Base-by-base conservation (phyloP, 805 yeast genomes). In the Diddensiella santjacobensis region DNA sequence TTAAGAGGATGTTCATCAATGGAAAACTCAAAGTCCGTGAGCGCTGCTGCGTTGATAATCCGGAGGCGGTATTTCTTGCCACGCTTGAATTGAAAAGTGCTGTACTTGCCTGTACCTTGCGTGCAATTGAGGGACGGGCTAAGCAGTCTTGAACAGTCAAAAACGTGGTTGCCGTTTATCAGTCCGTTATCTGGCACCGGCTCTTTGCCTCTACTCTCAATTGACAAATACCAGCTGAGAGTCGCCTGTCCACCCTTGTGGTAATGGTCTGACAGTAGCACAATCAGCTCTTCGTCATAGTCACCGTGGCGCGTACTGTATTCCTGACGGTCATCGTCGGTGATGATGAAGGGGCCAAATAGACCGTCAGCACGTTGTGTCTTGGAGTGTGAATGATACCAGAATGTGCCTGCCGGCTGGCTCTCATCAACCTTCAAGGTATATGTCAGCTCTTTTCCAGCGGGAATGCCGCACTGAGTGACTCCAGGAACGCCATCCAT, bases 361-460 rank as follows among this genome's bases (percentile, higher is more conserved):
- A 78, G 55, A 0, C 81, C 81, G 50, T 74, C 77, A 30, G 72
- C 66, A 41, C 71, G 65, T 54, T 77, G 78, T 1, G 73, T 71
- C 3, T 67, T 58, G 43, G 62, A 63, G 47, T 78, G 83, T 2
- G 79, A 70, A 52, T 78, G 83, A 58, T 76, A 78, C 83, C 83
- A 78, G 44, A 61, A 73, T 0, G 80, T 71, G 0, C 83, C 83
- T 13, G 65, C 55, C 45, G 73, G 77, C 31, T 26, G 31, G 4
- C 23, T 15, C 37, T 63, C 63, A 1, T 57, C 60, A 2, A 67
- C 61, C n/a, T 64, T 65, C 54, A 78, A 77, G 24, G 60, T 55
- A 53, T 78, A 93, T 54, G 83, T 67, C 69, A 69, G 75, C 2
- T 61, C 50, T 3, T 58, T 62, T 1, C 77, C 78, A 6, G 73